These are phyloP conservation scores for Capsicum chinense DNA, from an alignment of 257 asterid genomes.

Conservation along the genomic window DNA sequence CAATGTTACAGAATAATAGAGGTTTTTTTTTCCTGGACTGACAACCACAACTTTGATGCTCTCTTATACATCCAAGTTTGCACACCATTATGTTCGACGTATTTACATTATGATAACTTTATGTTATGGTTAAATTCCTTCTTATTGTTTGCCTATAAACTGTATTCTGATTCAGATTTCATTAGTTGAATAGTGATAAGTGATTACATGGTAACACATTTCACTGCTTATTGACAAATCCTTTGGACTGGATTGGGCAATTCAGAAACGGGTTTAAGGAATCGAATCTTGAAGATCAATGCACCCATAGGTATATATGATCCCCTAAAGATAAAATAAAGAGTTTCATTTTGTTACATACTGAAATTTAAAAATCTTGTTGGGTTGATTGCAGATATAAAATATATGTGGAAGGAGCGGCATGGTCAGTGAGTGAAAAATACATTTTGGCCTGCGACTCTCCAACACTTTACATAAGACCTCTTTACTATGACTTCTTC, in stretches of 20 bases:
- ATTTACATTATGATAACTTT: neutral
- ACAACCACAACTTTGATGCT: neutral
- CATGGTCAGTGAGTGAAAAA: slow-evolving; percentile 27
- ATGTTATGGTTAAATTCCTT: no score
- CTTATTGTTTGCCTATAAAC: no score
- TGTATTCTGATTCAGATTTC: no score
- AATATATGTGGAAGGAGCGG: slow-evolving; percentile 20
- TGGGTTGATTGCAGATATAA: neutral
- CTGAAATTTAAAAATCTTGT: neutral
- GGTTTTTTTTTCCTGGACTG: neutral
- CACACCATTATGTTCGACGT: neutral
- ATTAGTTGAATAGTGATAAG: no score
- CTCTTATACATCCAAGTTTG: neutral
- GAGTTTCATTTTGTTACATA: neutral
- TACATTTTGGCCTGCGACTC: slow-evolving; percentile 28
- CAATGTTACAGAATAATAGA: slow-evolving; percentile 20
- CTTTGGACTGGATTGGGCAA: neutral
- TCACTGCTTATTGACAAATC: neutral
- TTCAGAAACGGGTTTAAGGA: neutral
- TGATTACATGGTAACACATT: neutral
- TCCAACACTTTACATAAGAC: neutral
- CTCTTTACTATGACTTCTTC: slow-evolving; percentile 27
- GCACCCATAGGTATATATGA: neutral
- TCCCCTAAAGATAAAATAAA: neutral
- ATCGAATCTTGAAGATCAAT: neutral